Evolutionary conservation across 441 rosid species (phyloP).

Genomic region (Gossypium armourianum): DNA sequence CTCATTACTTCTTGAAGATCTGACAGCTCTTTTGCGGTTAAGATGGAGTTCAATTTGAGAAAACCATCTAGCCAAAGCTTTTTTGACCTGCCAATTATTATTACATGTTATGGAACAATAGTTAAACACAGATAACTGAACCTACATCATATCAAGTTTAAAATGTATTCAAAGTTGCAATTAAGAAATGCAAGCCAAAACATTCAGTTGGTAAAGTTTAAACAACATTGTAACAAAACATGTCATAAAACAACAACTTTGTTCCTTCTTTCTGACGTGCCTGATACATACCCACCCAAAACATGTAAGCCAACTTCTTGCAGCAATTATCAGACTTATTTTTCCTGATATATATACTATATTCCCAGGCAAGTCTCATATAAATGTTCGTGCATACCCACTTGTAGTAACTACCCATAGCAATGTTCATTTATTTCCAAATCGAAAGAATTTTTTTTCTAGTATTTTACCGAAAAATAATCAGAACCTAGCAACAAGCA

Average conservation of each 20-base stretch:
- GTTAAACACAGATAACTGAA: not conserved
- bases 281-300: not conserved
- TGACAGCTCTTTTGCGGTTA: slow-evolving; percentile 69
- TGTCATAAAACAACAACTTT: not conserved
- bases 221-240: not conserved
- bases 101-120: slow-evolving; percentile 4
- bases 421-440: slow-evolving; percentile 1
- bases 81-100: slow-evolving; percentile 49
- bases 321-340: not conserved
- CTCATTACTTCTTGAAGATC: slow-evolving; percentile 96
- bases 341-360: not conserved
- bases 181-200: not conserved
- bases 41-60: slow-evolving; percentile 40
- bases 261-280: not conserved
- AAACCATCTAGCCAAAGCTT: slow-evolving; percentile 90
- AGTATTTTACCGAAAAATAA: not conserved
- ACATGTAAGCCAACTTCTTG: not conserved
- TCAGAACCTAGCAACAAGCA: slow-evolving; percentile 3
- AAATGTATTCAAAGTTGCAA: not conserved
- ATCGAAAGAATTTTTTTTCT: not conserved
- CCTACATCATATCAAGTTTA: not conserved
- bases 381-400: not conserved
- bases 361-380: not conserved
- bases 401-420: not conserved
- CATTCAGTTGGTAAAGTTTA: not conserved